A percentile compares a stretch with the other conserved stretches of the same genome.
Conservation (phyloP, 805 yeast genomes). For the Kluyveromyces starmeri region DNA sequence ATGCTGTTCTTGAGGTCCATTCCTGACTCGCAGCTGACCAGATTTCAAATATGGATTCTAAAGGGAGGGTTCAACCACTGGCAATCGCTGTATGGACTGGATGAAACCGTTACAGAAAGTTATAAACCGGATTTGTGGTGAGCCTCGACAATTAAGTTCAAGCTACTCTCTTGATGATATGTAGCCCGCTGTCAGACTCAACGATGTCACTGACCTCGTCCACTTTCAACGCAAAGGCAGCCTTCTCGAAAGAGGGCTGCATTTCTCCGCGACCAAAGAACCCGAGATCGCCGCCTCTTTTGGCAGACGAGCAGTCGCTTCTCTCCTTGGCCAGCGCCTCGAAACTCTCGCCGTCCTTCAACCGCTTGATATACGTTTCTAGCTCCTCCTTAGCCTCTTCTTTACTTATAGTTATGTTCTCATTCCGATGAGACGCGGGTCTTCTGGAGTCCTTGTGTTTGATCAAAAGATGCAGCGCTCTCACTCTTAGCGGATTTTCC, state of each 20-base stretch:
- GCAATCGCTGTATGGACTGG: conserved; percentile 70
- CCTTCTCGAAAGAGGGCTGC: conserved; percentile 92
- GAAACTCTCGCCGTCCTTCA: conserved; percentile 55
- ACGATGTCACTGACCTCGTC: conserved; percentile 79
- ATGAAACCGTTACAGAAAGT: conserved; percentile 51
- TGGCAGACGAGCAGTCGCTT: conserved; percentile 82
- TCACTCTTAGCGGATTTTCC: conserved; percentile 55
- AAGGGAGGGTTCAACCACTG: conserved; percentile 81
- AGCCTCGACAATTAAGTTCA: conserved; percentile 33
- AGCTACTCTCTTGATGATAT: conserved; percentile 77
- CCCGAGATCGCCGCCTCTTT: conserved; percentile 89
- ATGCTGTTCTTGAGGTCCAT: conserved; percentile 40
- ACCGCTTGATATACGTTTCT: conserved; percentile 50
- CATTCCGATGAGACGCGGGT: conserved; percentile 86
- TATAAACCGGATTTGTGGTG: conserved; percentile 40
- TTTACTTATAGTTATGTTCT: conserved; percentile 64
- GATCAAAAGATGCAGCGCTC: conserved; percentile 73
- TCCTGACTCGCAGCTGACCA: conserved; percentile 20
- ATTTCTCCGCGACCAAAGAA: conserved; percentile 81
- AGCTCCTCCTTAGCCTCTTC: conserved; percentile 73
- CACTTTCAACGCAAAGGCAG: conserved; percentile 69
- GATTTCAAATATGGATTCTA: conserved; percentile 56
- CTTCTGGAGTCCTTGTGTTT: conserved; percentile 80
- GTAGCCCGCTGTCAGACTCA: conserved; percentile 88
- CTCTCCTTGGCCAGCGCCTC: conserved; percentile 70